Conservation (phyloP, 2,329 filamentous ascomycete genomes). For the Clarireedia sp. region DNA sequence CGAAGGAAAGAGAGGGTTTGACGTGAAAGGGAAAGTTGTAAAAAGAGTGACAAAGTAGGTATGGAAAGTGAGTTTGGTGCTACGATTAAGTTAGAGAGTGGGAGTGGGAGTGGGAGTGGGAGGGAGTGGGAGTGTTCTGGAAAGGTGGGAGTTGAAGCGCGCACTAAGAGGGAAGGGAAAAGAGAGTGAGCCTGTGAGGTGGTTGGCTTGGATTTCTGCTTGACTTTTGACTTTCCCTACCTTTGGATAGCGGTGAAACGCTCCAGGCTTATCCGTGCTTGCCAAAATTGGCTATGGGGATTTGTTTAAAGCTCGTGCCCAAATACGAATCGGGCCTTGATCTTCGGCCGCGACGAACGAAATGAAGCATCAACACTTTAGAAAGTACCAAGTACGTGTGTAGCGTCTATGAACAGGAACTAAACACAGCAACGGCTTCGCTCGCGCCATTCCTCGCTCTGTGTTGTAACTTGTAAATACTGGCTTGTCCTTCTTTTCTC, state of each 20-base stretch:
- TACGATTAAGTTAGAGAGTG: neutral
- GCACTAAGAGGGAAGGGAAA: neutral
- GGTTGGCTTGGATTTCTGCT: too few species aligned
- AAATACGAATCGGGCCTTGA: too few species aligned
- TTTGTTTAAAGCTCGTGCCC: too few species aligned
- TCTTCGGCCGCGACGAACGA: too few species aligned
- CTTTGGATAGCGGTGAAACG: neutral
- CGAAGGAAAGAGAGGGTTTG: neutral
- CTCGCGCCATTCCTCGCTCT: too few species aligned
- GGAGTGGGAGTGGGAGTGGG: neutral
- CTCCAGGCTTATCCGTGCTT: neutral
- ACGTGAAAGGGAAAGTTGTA: neutral
- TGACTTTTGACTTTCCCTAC: too few species aligned
- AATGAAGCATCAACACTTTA: too few species aligned
- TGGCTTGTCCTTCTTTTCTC: neutral
- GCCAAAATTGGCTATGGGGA: neutral
- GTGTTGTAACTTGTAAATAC: neutral
- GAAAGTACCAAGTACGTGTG: too few species aligned
- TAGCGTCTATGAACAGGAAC: too few species aligned
- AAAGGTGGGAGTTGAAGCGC: neutral
- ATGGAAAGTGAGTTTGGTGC: neutral
- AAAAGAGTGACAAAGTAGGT: conserved; percentile 4
- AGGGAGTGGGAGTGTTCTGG: neutral
- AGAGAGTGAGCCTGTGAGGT: neutral
- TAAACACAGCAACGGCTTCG: neutral